These are phyloP conservation scores for Penicillium manginii DNA, from an alignment of 495 filamentous ascomycete species.

Conservation along the genomic window DNA sequence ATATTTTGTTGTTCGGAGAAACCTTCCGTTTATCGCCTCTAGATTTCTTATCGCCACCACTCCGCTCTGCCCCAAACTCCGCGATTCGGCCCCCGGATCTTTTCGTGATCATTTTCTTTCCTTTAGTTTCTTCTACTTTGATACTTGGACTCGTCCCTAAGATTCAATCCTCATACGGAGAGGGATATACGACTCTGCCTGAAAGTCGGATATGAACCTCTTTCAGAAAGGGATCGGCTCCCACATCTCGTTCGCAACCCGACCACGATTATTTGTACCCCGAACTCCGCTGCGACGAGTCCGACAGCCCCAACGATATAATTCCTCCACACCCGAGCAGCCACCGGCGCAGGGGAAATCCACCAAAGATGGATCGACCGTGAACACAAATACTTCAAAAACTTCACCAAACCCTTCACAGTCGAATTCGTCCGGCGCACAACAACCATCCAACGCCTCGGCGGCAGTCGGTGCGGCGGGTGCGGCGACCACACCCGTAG, in stretches of 20 bases:
- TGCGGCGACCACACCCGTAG: conserved; percentile 30
- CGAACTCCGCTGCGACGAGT: conserved; percentile 24
- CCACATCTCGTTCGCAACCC: conserved; percentile 21
- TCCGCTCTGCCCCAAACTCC: conserved; percentile 12
- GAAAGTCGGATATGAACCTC: conserved; percentile 24
- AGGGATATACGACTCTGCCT: conserved; percentile 10
- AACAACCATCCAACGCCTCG: conserved; percentile 4
- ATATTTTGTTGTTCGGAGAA: conserved; percentile 8
- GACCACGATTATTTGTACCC: conserved; percentile 23
- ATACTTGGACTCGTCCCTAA: neutral
- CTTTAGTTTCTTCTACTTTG: too few species aligned
- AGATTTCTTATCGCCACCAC: conserved; percentile 25
- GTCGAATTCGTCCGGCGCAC: conserved; percentile 3
- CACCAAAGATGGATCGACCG: conserved; percentile 8
- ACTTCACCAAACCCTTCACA: conserved; percentile 4
- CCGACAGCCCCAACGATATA: conserved; percentile 35
- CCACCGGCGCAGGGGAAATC: conserved; percentile 4
- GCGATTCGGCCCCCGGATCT: conserved; percentile 5
- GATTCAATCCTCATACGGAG: too few species aligned
- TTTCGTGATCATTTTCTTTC: neutral
- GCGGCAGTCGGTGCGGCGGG: conserved; percentile 20
- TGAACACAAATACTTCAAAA: conserved; percentile 7
- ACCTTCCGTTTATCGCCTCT: conserved; percentile 17
- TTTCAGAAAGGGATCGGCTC: conserved; percentile 22
- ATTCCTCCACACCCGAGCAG: conserved; percentile 26